phyloP scores from a whole-genome alignment of 2,329 filamentous ascomycete species.

The Dactylellina sp. region DNA sequence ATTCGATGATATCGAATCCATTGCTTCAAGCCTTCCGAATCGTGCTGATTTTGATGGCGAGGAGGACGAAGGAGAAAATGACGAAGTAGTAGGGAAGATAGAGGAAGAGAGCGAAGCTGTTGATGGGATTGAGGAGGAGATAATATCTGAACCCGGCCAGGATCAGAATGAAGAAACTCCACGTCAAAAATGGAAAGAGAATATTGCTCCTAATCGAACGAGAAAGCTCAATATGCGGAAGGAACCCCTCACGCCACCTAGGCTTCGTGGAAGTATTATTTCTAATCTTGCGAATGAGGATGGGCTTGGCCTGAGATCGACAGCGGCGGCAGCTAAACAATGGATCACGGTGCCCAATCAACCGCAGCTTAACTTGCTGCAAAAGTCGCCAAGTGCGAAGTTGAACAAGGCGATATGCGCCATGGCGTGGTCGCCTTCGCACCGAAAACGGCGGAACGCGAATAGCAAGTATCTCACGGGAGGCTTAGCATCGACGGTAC shows the following conservation, averaged over 20 bases:
- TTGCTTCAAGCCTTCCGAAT: conserved; percentile 45
- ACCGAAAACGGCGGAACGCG: conserved; percentile 37
- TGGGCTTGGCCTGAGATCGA: neutral
- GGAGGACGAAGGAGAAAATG: conserved; percentile 2
- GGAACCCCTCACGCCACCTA: conserved; percentile 25
- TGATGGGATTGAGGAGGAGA: neutral
- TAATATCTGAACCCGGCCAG: neutral
- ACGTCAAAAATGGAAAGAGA: conserved; percentile 24
- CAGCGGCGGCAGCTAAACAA: conserved; percentile 9
- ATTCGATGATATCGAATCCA: conserved; percentile 55
- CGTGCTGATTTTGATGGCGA: conserved; percentile 12
- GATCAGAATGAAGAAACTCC: neutral
- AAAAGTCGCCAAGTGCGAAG: conserved; percentile 39
- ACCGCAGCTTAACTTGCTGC: conserved; percentile 39
- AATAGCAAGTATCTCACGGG: conserved; percentile 49
- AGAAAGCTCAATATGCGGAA: neutral
- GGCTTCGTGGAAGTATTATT: neutral
- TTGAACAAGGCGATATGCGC: conserved; percentile 55
- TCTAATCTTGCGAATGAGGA: conserved; percentile 12
- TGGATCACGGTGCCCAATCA: conserved; percentile 51
- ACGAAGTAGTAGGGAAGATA: too few relatives aligned
- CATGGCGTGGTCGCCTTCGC: conserved; percentile 56
- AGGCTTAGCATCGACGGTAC: conserved; percentile 41
- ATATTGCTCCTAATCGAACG: neutral
- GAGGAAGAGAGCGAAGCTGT: neutral